A percentile compares a stretch with the other conserved stretches of the same genome.
Evolutionary conservation across 345 rosid species (phyloP).

Genomic region (Syzygium aromaticum): DNA sequence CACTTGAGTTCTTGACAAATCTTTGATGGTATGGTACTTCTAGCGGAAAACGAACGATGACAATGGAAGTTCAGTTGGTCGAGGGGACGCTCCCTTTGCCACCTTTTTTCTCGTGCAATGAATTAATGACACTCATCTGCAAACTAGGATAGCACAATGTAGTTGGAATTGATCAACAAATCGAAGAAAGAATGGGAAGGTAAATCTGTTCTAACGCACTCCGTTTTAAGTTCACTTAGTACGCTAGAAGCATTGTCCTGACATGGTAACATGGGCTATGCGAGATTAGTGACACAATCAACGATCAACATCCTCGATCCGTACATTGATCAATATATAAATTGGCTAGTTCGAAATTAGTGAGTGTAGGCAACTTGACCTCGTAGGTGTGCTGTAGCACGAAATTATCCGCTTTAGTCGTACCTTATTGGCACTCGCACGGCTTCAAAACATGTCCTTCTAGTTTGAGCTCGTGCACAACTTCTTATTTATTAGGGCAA

Average conservation of each 20-base stretch:
- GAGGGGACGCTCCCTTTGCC: not conserved
- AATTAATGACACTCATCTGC: not conserved
- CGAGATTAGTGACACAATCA: not conserved
- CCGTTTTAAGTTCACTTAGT: not conserved
- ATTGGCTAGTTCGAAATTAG: not conserved
- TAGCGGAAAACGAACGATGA: not conserved
- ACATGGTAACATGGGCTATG: accelerated
- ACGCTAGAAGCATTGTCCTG: not conserved
- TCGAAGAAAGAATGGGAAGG: not conserved
- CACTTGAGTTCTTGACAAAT: too few relatives aligned
- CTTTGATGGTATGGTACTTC: too few relatives aligned
- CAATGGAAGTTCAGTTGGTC: not conserved
- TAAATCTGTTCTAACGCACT: not conserved
- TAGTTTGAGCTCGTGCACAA: accelerated
- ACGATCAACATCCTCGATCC: accelerated
- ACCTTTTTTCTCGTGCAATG: not conserved
- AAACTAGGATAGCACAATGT: not conserved
- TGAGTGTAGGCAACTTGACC: not conserved
- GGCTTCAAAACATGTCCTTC: not conserved
- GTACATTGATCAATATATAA: not conserved
- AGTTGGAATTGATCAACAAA: not conserved
- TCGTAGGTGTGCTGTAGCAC: accelerated
- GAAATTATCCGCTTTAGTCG: accelerated
- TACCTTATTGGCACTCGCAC: accelerated
- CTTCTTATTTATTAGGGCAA: not conserved